Percentiles rank a stretch among this genome's conserved stretches.
Conservation (phyloP, 1,284 basidiomycete species). For the Phlebopus sp. region DNA sequence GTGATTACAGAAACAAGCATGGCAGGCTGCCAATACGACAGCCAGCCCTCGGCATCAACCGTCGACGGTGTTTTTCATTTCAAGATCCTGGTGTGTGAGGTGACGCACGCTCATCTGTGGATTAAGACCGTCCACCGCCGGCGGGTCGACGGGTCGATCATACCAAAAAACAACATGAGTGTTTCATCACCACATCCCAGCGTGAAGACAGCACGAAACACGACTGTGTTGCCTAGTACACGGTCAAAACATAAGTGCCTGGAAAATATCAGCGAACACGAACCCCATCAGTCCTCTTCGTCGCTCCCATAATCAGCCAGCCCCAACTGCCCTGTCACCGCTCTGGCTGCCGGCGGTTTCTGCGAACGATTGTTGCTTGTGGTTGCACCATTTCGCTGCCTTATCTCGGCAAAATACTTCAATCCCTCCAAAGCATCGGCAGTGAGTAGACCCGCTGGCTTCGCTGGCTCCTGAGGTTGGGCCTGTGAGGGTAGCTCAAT, state of each 20-base stretch:
- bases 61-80: neutral
- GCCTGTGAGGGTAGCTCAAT: constrained; percentile 24
- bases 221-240: constrained; percentile 1
- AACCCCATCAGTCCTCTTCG: constrained; percentile 51
- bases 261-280: constrained; percentile 1
- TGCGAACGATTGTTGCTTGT: constrained; percentile 10
- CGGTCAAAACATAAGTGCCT: constrained; percentile 7
- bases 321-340: constrained; percentile 45
- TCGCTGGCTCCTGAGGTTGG: constrained; percentile 27
- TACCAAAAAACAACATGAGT: neutral
- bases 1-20: constrained; percentile 23
- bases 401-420: constrained; percentile 82
- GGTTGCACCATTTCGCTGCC: constrained; percentile 49
- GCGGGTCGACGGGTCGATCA: neutral
- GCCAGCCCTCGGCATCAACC: constrained; percentile 13
- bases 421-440: constrained; percentile 82
- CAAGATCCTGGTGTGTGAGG: neutral
- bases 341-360: constrained; percentile 21
- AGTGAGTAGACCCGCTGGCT: constrained; percentile 57
- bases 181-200: constrained; percentile 1
- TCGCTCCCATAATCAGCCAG: constrained; percentile 77
- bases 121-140: too few relatives aligned
- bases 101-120: neutral
- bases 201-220: constrained; percentile 1
- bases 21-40: constrained; percentile 17